A percentile compares a stretch with the other conserved stretches of the same genome.
These are phyloP conservation scores for Botrytis cinerea DNA, from an alignment of 2,329 filamentous ascomycete genomes.

Conservation along the genomic window DNA sequence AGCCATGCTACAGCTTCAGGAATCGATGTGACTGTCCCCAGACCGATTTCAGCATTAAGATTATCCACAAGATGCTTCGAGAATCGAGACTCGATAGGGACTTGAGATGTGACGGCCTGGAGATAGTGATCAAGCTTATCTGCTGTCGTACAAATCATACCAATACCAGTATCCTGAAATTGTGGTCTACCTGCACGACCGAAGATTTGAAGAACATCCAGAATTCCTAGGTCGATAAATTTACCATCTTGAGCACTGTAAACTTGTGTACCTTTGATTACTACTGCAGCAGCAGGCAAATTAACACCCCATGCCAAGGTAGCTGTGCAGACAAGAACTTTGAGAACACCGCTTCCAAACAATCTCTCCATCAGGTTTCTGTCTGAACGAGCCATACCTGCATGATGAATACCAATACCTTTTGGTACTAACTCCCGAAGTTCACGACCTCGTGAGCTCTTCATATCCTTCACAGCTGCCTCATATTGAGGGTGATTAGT, in stretches of 20 bases:
- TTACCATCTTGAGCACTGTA: conserved; percentile 97
- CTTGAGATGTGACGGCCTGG: conserved; percentile 88
- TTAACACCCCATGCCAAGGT: conserved; percentile 99
- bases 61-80: conserved; percentile 94
- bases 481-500: conserved; percentile 76
- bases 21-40: conserved; percentile 94
- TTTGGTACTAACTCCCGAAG: conserved; percentile 86
- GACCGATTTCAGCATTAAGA: conserved; percentile 87
- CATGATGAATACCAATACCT: conserved; percentile 93
- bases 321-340: conserved; percentile 96
- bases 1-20: conserved; percentile 95
- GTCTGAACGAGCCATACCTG: conserved; percentile 92
- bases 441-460: conserved; percentile 80
- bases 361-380: conserved; percentile 93
- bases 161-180: conserved; percentile 96
- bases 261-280: conserved; percentile 74
- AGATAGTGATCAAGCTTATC: conserved; percentile 92
- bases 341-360: conserved; percentile 89
- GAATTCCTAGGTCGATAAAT: conserved; percentile 92
- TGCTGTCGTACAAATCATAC: conserved; percentile 96
- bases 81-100: conserved; percentile 96
- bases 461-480: conserved; percentile 79
- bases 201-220: conserved; percentile 97
- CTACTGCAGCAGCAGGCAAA: conserved; percentile 89
- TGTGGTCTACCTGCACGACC: conserved; percentile 97